Evolutionary conservation across 768 basidiomycete genomes (phyloP).

Genomic region (Xerocomus brunneocitrinus): DNA sequence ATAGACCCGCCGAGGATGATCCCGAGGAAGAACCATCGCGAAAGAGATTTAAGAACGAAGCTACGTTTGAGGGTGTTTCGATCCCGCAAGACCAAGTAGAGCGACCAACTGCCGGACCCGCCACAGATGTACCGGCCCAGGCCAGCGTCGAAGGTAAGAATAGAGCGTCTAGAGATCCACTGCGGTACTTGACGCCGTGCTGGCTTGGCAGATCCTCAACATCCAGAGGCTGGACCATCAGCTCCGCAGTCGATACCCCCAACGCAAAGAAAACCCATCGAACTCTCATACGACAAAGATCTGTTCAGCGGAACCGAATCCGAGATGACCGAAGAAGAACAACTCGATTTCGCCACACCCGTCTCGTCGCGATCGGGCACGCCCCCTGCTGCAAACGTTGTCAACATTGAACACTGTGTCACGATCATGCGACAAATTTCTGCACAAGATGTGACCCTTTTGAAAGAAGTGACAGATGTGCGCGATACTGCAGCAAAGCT

Average conservation of each 20-base stretch:
- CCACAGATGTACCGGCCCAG: not conserved
- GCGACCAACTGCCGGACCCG: not conserved
- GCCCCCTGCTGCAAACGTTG: slow-evolving; percentile 12
- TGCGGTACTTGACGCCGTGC: not conserved
- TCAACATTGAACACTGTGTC: slow-evolving; percentile 21
- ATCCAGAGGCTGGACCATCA: slow-evolving; percentile 2
- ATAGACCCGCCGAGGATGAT: slow-evolving; percentile 7
- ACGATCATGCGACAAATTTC: slow-evolving; percentile 26
- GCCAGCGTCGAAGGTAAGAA: not conserved
- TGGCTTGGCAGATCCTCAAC: not conserved
- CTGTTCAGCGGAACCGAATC: slow-evolving; percentile 21
- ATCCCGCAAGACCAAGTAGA: not conserved
- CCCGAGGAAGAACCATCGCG: slow-evolving; percentile 9
- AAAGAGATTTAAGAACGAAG: slow-evolving; percentile 13
- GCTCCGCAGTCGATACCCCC: not conserved
- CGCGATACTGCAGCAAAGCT: slow-evolving; percentile 17
- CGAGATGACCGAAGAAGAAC: slow-evolving; percentile 20
- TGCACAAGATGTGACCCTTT: slow-evolving; percentile 10
- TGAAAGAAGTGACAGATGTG: slow-evolving; percentile 8
- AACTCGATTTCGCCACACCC: slow-evolving; percentile 18
- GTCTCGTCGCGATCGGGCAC: slow-evolving; percentile 23
- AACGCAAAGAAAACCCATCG: not conserved
- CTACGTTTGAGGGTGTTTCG: not conserved
- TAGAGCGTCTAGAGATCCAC: not conserved
- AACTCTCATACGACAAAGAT: not conserved